Evolutionary conservation across 768 basidiomycete species (phyloP), one percentile per base, ranked within the genome.

Genomic region (Daedaleopsis nitida): DNA sequence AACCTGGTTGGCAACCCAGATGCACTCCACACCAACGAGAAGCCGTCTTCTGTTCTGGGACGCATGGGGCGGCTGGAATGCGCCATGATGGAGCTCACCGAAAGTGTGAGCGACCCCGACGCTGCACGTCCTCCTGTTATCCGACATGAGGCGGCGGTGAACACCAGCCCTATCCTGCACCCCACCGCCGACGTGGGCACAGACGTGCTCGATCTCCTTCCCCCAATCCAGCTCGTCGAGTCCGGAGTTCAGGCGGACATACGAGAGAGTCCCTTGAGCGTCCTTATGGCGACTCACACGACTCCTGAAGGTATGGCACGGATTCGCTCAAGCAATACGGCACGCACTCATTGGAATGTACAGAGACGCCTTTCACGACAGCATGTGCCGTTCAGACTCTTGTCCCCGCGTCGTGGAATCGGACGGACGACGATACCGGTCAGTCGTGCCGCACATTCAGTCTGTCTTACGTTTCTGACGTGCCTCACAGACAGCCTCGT

Each of bases 101-200:
- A 66, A 49, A 58, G 42, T 16, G 48, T 62, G 14, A 49, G 60
- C 19, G 66, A 66, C 37, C 65, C 66, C 19, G 58, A 64, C 12
- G 63, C 66, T 9, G 66, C 62, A 6, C 52, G 63, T 58, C 59
- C 56, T 50, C 34, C 16, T 12, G 35, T 58, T 14, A 51, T 62
- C 8, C 45, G 55, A 11, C 62, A 59, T 19, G 62, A 66, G 21
- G 62, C 55, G 13, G 47, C 34, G 13, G 57, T 62, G 48, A 62
- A 58, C 44, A 64, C 65, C 17, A 21, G 19, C 19, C 49, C 62
- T 13, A 21, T 14, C 1, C 8, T 45, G 9, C 58, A 35, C 3
- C 35, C 16, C 5, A 39, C 54, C 8, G 47, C 44, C 8, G 62
- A 66, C 37, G 42, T 42, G 1, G 62, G 42, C 8, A 43, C 55